Base-by-base conservation (phyloP, 1,139 yeast species). In the Pichia norvegensis region DNA sequence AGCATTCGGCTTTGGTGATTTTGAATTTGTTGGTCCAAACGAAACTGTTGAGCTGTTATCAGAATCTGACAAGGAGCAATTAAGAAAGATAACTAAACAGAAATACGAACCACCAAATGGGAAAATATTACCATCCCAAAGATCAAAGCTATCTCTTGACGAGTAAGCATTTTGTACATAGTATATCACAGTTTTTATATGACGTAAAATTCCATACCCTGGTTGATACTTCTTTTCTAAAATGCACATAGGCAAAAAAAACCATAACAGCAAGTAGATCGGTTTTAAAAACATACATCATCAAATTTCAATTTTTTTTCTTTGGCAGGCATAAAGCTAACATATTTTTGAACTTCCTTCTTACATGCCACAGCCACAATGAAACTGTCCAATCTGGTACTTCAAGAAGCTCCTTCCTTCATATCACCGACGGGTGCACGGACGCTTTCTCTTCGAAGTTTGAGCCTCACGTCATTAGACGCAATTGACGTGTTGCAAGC, bases 1-100 rank as follows among this genome's bases (percentile, higher is more conserved):
- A 54, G 96, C 90, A 57, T 88, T 92, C 69, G 95, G 95, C 2
- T 78, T 85, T 58, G 98, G 98, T 29, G 78, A 81, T 56, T 88
- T 90, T 63, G 74, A 73, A 49, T 92, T 92, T 66, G 85, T 86
- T 37, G 79, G 90, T n/a, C 95, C 97, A 13, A 78, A 83, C 61
- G 79, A 81, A 61, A 75, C 80, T 14, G 95, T 90, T 45, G 79
- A 76, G 53, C 84, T 85, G 21, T 71, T 88, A 55, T 77, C 88
- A 1, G 64, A 67, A 45, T 77, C 77, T 41, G 85, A 83, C 63
- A 83, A 78, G 59, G 69, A 64, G 36, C 68, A 67, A 40, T 58
- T 73, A 53, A 59, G 62, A 41, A 55, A 61, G 33, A 56, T 57
- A 42, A 62, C 69, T 44, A 59, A 61, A 31, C 59, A 57, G 31